phyloP scores from a whole-genome alignment of 345 rosid genomes.

The Draba incana region DNA sequence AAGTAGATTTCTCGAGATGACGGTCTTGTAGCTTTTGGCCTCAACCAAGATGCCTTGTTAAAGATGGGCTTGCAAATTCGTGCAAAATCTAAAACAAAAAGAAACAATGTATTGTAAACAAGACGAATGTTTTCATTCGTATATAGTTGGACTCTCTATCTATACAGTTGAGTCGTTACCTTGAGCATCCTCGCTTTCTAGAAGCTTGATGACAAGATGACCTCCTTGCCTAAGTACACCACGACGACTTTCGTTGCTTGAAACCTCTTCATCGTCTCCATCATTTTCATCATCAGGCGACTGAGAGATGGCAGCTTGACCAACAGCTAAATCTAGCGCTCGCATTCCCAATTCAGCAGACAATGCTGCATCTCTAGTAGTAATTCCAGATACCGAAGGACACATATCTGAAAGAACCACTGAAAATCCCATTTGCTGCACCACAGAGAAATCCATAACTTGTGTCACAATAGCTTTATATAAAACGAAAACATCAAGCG shows the following conservation, averaged over 20 bases:
- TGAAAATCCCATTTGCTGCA: conserved; percentile 79
- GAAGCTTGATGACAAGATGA: conserved; percentile 84
- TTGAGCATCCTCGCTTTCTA: conserved; percentile 85
- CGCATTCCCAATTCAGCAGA: conserved; percentile 86
- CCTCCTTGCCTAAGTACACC: conserved; percentile 72
- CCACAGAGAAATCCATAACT: conserved; percentile 21
- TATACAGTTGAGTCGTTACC: conserved; percentile 47
- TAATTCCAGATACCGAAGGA: conserved; percentile 83
- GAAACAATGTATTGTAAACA: conserved; percentile 8
- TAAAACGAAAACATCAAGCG: background rate
- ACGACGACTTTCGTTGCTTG: conserved; percentile 32
- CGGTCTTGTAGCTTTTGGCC: conserved; percentile 94
- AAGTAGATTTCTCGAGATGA: conserved; percentile 94
- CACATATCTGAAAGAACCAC: conserved; percentile 94
- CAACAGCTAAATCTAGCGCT: conserved; percentile 87
- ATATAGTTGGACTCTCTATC: background rate
- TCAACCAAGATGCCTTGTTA: conserved; percentile 81
- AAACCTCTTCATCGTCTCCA: conserved; percentile 23
- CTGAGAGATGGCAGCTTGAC: conserved; percentile 48
- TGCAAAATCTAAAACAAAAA: conserved; percentile 59
- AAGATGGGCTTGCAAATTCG: conserved; percentile 77
- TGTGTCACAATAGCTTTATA: background rate
- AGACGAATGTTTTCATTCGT: background rate
- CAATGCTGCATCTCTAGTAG: conserved; percentile 76
- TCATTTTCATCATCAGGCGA: conserved; percentile 35